A percentile compares a stretch with the other conserved stretches of the same genome.
phyloP scores from a whole-genome alignment of 345 rosid species.

The Linum lewisii region DNA sequence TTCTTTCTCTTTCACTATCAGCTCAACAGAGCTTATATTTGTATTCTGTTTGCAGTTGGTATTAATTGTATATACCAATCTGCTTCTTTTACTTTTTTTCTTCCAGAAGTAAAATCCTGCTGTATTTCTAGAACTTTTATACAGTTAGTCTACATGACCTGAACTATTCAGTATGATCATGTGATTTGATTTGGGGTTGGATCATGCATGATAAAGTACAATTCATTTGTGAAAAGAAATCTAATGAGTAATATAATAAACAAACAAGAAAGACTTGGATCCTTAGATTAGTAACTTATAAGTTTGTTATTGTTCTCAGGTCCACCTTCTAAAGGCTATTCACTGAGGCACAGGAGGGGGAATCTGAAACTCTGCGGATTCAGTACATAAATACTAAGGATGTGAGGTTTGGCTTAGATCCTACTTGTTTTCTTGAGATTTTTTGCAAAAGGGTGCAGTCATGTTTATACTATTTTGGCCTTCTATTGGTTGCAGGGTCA shows the following conservation, averaged over 20 bases:
- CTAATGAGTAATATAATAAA: neutral
- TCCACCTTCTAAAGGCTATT: constrained; percentile 35
- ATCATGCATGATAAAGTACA: neutral
- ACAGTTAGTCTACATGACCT: neutral
- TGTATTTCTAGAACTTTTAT: neutral
- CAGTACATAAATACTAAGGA: constrained; percentile 89
- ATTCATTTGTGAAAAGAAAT: neutral
- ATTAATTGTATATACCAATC: no score
- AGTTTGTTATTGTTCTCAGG: constrained; percentile 25
- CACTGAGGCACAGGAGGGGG: constrained; percentile 67
- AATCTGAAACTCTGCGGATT: constrained; percentile 88
- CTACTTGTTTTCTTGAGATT: neutral
- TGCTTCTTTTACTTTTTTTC: neutral
- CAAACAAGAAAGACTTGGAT: neutral
- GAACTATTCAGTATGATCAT: no score
- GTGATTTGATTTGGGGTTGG: neutral
- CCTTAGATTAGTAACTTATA: constrained; percentile 1
- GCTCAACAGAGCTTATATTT: neutral
- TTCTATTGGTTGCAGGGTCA: constrained; percentile 41
- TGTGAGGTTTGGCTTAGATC: constrained; percentile 52
- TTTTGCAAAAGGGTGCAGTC: neutral
- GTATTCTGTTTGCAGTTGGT: neutral
- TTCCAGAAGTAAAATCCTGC: neutral
- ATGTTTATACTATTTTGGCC: constrained; percentile 7
- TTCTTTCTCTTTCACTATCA: neutral